Evolutionary conservation across 768 basidiomycete species (phyloP).

Genomic region (Leccinellum rugosiceps): DNA sequence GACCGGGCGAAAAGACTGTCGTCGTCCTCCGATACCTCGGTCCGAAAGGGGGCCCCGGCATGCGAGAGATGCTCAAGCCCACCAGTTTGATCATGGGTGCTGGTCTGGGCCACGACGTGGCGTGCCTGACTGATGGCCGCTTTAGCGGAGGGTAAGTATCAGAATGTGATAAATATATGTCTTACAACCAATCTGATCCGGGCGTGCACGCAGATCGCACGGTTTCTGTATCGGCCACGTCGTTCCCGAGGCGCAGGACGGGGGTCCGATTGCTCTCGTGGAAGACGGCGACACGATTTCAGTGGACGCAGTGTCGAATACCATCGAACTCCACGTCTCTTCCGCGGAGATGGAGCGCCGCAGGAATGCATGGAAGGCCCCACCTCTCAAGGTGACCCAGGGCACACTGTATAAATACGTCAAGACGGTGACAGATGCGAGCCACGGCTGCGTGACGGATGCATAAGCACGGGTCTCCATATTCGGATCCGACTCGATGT

Average conservation of each 20-base stretch:
- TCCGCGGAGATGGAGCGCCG: conserved; percentile 77
- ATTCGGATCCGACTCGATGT: conserved; percentile 12
- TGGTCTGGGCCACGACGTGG: conserved; percentile 92
- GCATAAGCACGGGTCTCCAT: conserved; percentile 40
- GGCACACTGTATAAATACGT: conserved; percentile 89
- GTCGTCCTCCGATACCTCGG: conserved; percentile 94
- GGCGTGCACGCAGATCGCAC: conserved; percentile 62
- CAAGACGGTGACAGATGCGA: conserved; percentile 86
- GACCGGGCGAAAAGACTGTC: conserved; percentile 95
- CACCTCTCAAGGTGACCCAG: conserved; percentile 77
- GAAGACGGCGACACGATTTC: conserved; percentile 83
- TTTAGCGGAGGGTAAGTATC: conserved; percentile 91
- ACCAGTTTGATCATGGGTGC: conserved; percentile 99
- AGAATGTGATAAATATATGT: conserved; percentile 2
- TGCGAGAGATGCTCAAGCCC: conserved; percentile 99
- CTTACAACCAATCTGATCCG: conserved; percentile 15
- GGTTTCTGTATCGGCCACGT: conserved; percentile 98
- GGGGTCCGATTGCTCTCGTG: conserved; percentile 90
- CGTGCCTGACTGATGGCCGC: conserved; percentile 95
- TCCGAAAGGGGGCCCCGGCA: conserved; percentile 95
- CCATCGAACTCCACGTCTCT: conserved; percentile 72
- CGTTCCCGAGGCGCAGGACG: conserved; percentile 92
- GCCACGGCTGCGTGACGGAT: conserved; percentile 90
- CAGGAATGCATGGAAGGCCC: conserved; percentile 72
- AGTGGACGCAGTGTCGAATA: conserved; percentile 86